Evolutionary conservation across 75 land plant genomes (phyloP).

Genomic region (Selaginella moellendorffii): DNA sequence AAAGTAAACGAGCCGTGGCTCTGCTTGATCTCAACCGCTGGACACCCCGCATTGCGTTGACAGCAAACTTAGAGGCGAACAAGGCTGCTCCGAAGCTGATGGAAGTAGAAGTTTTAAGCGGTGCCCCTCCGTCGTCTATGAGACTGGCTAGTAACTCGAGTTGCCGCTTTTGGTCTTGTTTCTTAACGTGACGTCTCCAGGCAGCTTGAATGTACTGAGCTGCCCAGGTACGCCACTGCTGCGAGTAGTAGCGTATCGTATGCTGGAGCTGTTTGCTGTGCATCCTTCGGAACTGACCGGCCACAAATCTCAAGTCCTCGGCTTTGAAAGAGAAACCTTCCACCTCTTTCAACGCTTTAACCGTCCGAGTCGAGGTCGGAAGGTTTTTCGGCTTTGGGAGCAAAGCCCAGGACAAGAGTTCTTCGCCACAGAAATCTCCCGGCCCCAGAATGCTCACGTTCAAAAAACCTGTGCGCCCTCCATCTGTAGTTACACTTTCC

Average conservation of each 20-base stretch:
- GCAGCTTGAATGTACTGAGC: conserved; percentile 63
- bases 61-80: conserved; percentile 49
- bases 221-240: conserved; percentile 81
- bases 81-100: conserved; percentile 41
- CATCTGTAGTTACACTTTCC: conserved; percentile 77
- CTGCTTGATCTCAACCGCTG: conserved; percentile 16
- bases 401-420: conserved; percentile 75
- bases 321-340: conserved; percentile 61
- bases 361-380: conserved; percentile 65
- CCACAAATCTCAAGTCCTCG: conserved; percentile 61
- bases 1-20: conserved; percentile 21
- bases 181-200: conserved; percentile 39
- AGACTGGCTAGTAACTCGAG: no score
- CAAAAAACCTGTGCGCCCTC: conserved; percentile 69
- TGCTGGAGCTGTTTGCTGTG: conserved; percentile 75
- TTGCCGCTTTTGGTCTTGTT: no score
- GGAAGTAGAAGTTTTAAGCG: conserved; percentile 11
- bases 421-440: conserved; percentile 79
- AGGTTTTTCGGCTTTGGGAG: conserved; percentile 62
- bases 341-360: conserved; percentile 46
- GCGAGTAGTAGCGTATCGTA: conserved; percentile 65
- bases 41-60: conserved; percentile 41
- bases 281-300: conserved; percentile 63
- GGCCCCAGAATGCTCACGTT: conserved; percentile 36
- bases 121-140: background rate